Base-by-base conservation (phyloP, 257 asterid genomes). In the Verbascum thapsus region DNA sequence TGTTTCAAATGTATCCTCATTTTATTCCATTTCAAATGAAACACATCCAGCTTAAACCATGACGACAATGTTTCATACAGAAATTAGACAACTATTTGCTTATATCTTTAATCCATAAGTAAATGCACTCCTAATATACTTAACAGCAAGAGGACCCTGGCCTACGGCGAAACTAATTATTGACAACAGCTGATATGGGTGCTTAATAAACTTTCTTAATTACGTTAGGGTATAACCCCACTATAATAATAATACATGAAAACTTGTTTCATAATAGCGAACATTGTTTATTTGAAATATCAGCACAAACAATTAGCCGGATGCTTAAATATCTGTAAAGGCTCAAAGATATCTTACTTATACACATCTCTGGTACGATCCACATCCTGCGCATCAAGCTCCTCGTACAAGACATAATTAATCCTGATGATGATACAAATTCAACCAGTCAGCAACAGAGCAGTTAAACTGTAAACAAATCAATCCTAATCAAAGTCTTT, bases 331-430 rank as follows among this genome's bases (percentile, higher is more conserved):
- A 70, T 61, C 54, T 8, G 53, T 42, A 17, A 48, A 6, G 52
- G 64, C n/a, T 15, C 49, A 35, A 53, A 41, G 38, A 44, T 10
- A 53, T 57, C 84, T 69, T 83, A 86, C 98, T 70, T 83, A 10
- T 92, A 92, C n/a, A 92, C 83, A 15, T 89, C 88, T 78, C 97
- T 81, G 10, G 99, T 81, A 2, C 96, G 95, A 32, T 82, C 88
- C 76, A 82, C 72, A 70, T 92, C 90, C 55, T 82, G 72, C 6
- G 96, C 95, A 53, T 89, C 97, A 48, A 92, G 89, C 82, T 89
- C 99, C 75, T 87, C 97, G 18, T 82, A 92, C 61, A 92, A 68
- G 22, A 81, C 96, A 79, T 92, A 89, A 66, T 89, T 92, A 56
- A 92, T 81, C 98, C 98, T 90, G 67, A 80, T 45, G 50, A 48